Evolutionary conservation across 202 grass and related monocot genomes (phyloP).

Genomic region (Brachypodium distachyon): DNA sequence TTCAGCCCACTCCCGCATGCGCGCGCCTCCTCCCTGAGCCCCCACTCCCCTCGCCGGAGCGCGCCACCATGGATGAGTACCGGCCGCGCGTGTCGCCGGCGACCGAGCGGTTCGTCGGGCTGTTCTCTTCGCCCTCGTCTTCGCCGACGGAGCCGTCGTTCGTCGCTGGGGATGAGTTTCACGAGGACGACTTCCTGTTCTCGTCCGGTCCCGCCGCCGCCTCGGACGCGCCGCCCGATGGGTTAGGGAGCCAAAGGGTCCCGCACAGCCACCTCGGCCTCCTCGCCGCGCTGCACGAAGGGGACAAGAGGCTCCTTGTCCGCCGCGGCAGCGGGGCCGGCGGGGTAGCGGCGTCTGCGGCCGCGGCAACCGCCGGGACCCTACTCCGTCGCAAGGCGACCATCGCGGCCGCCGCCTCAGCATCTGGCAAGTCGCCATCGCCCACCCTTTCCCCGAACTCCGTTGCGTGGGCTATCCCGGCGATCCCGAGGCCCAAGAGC

Average conservation of each 20-base stretch:
- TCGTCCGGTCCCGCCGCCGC: constrained; percentile 6
- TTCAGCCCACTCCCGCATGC: constrained; percentile 10
- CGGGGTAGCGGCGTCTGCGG: not conserved
- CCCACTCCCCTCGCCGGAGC: not conserved
- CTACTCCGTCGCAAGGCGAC: constrained; percentile 42
- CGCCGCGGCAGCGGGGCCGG: constrained; percentile 1
- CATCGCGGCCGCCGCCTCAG: constrained; percentile 30
- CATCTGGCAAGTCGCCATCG: constrained; percentile 11
- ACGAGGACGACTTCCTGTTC: constrained; percentile 55
- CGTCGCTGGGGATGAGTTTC: constrained; percentile 38
- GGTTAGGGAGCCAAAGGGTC: not conserved
- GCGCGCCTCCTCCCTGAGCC: constrained; percentile 7
- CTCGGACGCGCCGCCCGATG: not conserved
- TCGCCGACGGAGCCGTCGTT: constrained; percentile 38
- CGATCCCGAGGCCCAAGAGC: not conserved
- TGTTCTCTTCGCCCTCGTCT: constrained; percentile 44
- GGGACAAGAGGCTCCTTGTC: constrained; percentile 35
- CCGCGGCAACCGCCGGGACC: constrained; percentile 7
- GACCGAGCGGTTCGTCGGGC: constrained; percentile 41
- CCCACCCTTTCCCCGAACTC: constrained; percentile 20
- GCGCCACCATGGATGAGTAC: constrained; percentile 34
- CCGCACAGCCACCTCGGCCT: constrained; percentile 31
- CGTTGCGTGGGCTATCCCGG: constrained; percentile 21
- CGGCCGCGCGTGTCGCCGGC: constrained; percentile 32
- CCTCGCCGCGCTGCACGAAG: constrained; percentile 48